Evolutionary conservation across 148 eudicot genomes (phyloP).

Genomic region (Persicaria tinctoria): DNA sequence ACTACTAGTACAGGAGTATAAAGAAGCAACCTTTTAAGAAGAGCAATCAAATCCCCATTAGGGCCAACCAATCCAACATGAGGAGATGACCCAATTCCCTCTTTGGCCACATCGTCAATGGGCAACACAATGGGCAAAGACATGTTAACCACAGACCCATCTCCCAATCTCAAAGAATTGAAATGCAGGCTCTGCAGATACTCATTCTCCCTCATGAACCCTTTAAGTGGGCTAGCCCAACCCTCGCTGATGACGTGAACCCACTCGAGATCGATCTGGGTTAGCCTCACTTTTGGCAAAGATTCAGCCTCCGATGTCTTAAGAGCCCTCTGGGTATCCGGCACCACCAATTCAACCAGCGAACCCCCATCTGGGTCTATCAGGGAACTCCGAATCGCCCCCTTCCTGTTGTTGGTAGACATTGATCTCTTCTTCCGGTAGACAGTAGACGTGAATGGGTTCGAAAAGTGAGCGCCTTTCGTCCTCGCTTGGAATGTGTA

Average conservation of each 20-base stretch:
- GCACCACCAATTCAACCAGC: constrained; percentile 56
- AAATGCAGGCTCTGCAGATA: constrained; percentile 90
- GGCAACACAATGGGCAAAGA: constrained; percentile 82
- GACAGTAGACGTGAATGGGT: neutral
- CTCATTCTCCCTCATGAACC: constrained; percentile 88
- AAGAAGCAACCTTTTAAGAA: constrained; percentile 54
- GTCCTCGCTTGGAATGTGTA: neutral
- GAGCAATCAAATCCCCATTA: constrained; percentile 48
- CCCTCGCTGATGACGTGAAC: constrained; percentile 89
- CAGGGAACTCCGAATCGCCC: constrained; percentile 42
- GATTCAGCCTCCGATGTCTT: constrained; percentile 41
- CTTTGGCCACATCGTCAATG: constrained; percentile 57
- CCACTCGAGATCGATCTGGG: constrained; percentile 77
- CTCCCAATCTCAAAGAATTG: constrained; percentile 49
- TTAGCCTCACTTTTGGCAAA: constrained; percentile 47
- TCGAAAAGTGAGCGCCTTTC: neutral
- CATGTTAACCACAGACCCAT: constrained; percentile 81
- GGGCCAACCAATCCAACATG: constrained; percentile 64
- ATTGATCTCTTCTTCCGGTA: neutral
- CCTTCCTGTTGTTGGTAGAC: neutral
- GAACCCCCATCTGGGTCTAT: constrained; percentile 89
- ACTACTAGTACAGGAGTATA: too few species aligned
- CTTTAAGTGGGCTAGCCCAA: constrained; percentile 87
- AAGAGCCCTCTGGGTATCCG: constrained; percentile 29
- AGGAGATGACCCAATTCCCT: constrained; percentile 38